Conservation (phyloP, 306 rosid species). For the Fragaria iinumae region DNA sequence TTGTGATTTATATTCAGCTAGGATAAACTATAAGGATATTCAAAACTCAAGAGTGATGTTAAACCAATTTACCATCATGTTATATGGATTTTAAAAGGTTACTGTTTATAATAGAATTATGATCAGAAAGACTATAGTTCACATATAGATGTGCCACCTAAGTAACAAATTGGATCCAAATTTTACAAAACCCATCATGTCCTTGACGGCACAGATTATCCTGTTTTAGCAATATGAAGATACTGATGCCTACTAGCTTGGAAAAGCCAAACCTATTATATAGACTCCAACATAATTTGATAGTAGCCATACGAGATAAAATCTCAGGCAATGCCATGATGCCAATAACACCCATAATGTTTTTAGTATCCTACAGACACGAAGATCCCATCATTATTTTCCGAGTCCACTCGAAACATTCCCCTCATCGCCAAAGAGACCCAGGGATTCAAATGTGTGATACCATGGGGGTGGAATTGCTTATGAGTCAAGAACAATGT, state of each 20-base stretch:
- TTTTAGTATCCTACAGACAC: background rate
- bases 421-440: background rate
- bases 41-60: background rate
- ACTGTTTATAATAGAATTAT: background rate
- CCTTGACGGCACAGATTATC: background rate
- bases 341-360: background rate
- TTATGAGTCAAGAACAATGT: background rate
- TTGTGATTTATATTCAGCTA: background rate
- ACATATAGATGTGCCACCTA: background rate
- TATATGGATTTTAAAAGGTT: background rate
- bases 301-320: background rate
- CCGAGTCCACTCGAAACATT: background rate
- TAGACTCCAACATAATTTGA: background rate
- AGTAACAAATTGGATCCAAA: background rate
- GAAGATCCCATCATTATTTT: background rate
- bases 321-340: slow-evolving; percentile 1
- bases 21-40: background rate
- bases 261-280: background rate
- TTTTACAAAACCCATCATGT: slow-evolving; percentile 6
- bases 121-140: background rate
- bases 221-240: background rate
- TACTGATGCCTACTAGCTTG: background rate
- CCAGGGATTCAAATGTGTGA: background rate
- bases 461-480: background rate
- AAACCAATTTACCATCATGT: background rate